Evolutionary conservation across 2,329 filamentous ascomycete genomes (phyloP), one percentile per base, ranked within the genome.

Genomic region (Colletotrichum agaves): DNA sequence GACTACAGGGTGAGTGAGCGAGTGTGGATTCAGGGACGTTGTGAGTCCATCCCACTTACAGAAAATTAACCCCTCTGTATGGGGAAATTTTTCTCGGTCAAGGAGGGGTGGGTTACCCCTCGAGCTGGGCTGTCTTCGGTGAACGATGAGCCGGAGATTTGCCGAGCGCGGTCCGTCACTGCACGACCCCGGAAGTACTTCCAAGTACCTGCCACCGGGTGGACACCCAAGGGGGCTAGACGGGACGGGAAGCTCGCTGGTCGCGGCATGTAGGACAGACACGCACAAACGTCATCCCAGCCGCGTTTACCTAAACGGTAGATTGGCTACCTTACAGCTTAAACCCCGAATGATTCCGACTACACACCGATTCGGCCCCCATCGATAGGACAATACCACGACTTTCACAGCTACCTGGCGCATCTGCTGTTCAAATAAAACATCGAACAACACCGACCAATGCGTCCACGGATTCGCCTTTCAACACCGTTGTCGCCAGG

Each of bases 401-500:
- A 33, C 23, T 11, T 19, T 19, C 27, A 53, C 21, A 31, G 12
- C n/a, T 11, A 27, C 5, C 27, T 27, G 27, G 21, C 44, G 13
- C 49, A 47, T 39, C 27, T 31, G n/a, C n/a, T 17, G 43, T n/a
- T 13, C 50, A 13, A 35, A 62, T 8, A 37, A 5, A 27, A 44
- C 12, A 17, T 21, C 12, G 39, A 19, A 41, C 33, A 41, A 12
- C n/a, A 31, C 41, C 57, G 55, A 43, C 67, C 56, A 68, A 71
- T 71, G 67, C 67, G 47, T 63, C 56, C 52, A 60, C 56, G 53
- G 55, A 52, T 56, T 43, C 55, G 52, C 58, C 49, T 61, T 50
- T 63, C 43, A 59, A 53, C 50, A 55, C 60, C 53, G 44, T 69
- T 59, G 64, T 63, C 64, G 61, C 61, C 77, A 83, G 75, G 78